Percentiles rank a stretch among this genome's conserved stretches.
Evolutionary conservation across 73 alveolate species (phyloP).

Genomic region (Paramecium sexaurelia): DNA sequence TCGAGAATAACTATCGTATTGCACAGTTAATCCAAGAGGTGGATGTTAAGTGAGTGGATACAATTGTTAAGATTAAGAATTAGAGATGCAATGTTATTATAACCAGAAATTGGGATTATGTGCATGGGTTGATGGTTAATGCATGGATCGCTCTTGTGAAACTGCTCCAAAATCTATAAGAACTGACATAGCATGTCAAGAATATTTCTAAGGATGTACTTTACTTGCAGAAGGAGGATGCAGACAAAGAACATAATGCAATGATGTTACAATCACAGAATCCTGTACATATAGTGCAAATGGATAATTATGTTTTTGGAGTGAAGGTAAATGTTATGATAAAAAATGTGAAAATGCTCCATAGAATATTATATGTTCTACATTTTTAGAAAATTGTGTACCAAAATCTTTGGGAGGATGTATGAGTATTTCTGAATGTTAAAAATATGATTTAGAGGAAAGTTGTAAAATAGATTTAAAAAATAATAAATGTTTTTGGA

Average conservation of each 20-base stretch:
- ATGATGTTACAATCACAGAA: background rate
- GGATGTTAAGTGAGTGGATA: slow-evolving; percentile 48
- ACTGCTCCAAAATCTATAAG: slow-evolving; percentile 4
- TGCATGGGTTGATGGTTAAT: slow-evolving; percentile 6
- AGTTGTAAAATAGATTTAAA: background rate
- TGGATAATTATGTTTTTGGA: slow-evolving; percentile 29
- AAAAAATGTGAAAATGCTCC: slow-evolving; percentile 52
- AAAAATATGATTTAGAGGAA: background rate
- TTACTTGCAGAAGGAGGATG: slow-evolving; percentile 6
- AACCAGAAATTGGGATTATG: background rate
- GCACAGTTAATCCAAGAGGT: slow-evolving; percentile 37
- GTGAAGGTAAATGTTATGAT: background rate
- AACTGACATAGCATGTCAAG: background rate
- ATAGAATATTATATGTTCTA: background rate
- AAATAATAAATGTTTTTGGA: slow-evolving; percentile 38
- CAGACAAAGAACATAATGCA: background rate
- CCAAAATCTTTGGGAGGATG: background rate
- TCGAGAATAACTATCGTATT: background rate
- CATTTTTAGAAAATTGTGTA: background rate
- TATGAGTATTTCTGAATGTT: background rate
- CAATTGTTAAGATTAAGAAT: slow-evolving; percentile 1
- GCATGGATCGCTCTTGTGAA: background rate
- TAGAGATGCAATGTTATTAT: slow-evolving; percentile 6
- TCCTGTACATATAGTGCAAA: background rate
- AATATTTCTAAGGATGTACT: background rate